Base-by-base conservation (phyloP, 2,329 filamentous ascomycete species). In the Leptoxyphium fumago region DNA sequence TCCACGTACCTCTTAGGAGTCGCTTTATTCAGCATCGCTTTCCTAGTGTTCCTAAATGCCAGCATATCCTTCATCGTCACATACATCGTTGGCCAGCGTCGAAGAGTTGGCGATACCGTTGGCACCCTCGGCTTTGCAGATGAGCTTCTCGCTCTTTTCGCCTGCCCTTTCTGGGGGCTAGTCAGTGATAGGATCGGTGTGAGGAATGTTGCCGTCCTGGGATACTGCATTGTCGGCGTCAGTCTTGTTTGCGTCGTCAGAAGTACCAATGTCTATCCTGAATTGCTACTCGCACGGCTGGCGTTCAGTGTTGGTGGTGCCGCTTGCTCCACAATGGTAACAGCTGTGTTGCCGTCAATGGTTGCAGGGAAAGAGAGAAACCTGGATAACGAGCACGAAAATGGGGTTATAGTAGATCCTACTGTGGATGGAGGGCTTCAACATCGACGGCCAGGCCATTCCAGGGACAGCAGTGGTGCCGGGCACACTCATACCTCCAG, bases 301-400 rank as follows among this genome's bases (percentile, higher is more conserved):
- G 69, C 93, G 44, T 98, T 98, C 64, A 91, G 88, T 52, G 55
- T 95, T 14, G 91, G 91, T 18, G 91, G 84, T 15, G 87, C 88
- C n/a, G 91, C 89, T 17, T 71, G 68, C 30, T 63, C 87, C 11
- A 96, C 91, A 1, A 98, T 98, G 91, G 91, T 98, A 15, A 96
- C 91, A 8, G 91, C 91, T 2, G 86, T 94, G 39, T 71, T 98
- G 18, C 91, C 91, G 1, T 80, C 72, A 26, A 77, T 82, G 64
- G 75, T 75, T 10, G 55, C 55, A 11, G 48, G 53, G 28, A 50
- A 46, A 28, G 14, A 39, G n/a, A 30, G 17, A 10, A 38, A 26
- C 13, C 30, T n/a, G n/a, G 42, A 41, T 13, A 41, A 47, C 9
- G 48, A 51, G 29, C 40, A 45, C 14, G 45, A 45, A 21, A 32